Evolutionary conservation across 2,329 filamentous ascomycete genomes (phyloP).

Genomic region (Blumeriella jaapii): DNA sequence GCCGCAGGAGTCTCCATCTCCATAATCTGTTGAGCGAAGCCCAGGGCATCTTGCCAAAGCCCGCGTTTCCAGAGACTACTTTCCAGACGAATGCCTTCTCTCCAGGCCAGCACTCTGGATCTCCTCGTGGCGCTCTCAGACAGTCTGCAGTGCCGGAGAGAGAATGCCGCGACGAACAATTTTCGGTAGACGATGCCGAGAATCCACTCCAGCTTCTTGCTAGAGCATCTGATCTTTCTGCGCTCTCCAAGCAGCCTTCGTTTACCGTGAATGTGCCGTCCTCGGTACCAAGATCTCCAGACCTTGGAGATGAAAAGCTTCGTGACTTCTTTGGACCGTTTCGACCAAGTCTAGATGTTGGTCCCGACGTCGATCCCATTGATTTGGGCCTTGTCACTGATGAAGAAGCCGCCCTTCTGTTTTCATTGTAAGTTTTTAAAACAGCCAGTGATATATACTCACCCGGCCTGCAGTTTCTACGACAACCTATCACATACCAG

Average conservation of each 20-base stretch:
- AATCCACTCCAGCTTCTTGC: slow-evolving; percentile 65
- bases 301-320: slow-evolving; percentile 34
- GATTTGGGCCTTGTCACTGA: slow-evolving; percentile 57
- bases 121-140: neutral
- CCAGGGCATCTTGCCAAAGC: slow-evolving; percentile 29
- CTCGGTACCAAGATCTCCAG: neutral
- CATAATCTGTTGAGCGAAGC: slow-evolving; percentile 40
- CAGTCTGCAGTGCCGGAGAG: neutral
- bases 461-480: slow-evolving; percentile 47
- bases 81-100: neutral
- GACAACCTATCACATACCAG: slow-evolving; percentile 59
- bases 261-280: neutral
- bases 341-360: slow-evolving; percentile 50
- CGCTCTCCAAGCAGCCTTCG: slow-evolving; percentile 9
- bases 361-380: slow-evolving; percentile 55
- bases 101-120: neutral
- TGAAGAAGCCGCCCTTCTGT: slow-evolving; percentile 52
- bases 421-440: slow-evolving; percentile 49
- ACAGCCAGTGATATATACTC: neutral
- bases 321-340: slow-evolving; percentile 57
- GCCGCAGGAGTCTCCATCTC: slow-evolving; percentile 33
- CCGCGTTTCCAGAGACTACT: neutral
- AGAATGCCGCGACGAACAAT: slow-evolving; percentile 34
- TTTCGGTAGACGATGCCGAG: slow-evolving; percentile 60
- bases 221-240: slow-evolving; percentile 52